Base-by-base conservation (phyloP, 75 land plant species). In the Gnetum montanum region DNA sequence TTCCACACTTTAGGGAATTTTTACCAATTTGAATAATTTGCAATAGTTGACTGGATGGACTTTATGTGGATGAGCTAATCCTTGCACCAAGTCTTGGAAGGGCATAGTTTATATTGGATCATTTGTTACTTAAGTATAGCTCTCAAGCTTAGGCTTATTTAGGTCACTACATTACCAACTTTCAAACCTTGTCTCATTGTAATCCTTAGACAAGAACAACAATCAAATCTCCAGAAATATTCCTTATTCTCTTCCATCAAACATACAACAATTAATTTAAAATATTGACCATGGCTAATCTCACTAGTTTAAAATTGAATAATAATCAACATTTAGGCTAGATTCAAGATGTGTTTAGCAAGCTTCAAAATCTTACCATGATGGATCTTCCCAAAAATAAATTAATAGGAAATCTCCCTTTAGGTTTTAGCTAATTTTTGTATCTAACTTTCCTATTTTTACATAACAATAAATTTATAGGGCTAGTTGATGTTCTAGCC, bases 341-440 rank as follows among this genome's bases (percentile, higher is more conserved):
- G 52, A 34, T 93, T 48, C 46, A 12, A 22, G 95, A 79, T 58
- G 50, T 62, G 34, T 88, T 85, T 68, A 53, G 62, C 7, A 23
- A 57, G 16, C 75, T 85, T 24, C 3, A 63, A n/a, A 63, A 46
- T 24, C 79, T 81, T 23, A 28, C 71, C 13, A 78, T 76, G 36
- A 31, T 85, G 69, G 97, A 92, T 60, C 72, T 92, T 23, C 88
- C 97, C 38, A 78, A 59, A 61, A 92, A 88, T 68, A 22, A n/a
- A 12, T 92, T 41, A n/a, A 31, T 75, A 26, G 83, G 82, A 38
- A 33, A 66, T 37, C 83, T 92, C 18, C n/a, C n/a, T n/a, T n/a
- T n/a, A n/a, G n/a, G n/a, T n/a, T n/a, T n/a, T n/a, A n/a, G n/a
- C n/a, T n/a, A n/a, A n/a, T n/a, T n/a, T n/a, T n/a, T n/a, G n/a